A percentile compares a stretch with the other conserved stretches of the same genome.
Conservation (phyloP, 1,139 yeast species). For the Yamadazyma dushanensis region DNA sequence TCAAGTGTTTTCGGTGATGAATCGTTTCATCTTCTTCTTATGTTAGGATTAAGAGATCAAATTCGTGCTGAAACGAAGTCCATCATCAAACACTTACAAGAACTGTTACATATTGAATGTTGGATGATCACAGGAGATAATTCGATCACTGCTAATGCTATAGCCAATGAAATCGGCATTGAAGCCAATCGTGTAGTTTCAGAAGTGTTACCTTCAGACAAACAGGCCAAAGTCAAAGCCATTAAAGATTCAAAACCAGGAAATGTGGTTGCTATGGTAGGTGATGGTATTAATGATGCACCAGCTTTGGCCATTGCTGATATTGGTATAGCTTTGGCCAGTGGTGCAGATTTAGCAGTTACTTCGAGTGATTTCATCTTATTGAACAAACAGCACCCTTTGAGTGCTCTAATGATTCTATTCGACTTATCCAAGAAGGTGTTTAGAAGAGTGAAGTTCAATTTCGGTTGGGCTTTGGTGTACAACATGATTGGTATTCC, state of each 20-base stretch:
- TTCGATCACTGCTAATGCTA: conserved; percentile 62
- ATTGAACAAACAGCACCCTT: conserved; percentile 45
- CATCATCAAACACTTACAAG: conserved; percentile 49
- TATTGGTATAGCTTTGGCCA: conserved; percentile 58
- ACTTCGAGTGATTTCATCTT: conserved; percentile 60
- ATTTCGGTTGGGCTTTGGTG: conserved; percentile 51
- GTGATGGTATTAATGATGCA: conserved; percentile 66
- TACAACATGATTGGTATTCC: conserved; percentile 59
- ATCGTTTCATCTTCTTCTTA: conserved; percentile 39
- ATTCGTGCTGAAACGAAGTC: conserved; percentile 59
- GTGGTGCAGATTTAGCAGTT: conserved; percentile 60
- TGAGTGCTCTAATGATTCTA: conserved; percentile 49
- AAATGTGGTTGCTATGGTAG: conserved; percentile 56
- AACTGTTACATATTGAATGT: conserved; percentile 47
- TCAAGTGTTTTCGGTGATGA: conserved; percentile 24
- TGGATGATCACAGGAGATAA: conserved; percentile 82
- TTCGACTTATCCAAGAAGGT: conserved; percentile 47
- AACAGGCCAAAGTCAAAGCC: conserved; percentile 57
- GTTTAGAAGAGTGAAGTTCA: conserved; percentile 54
- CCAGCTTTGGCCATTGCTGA: conserved; percentile 62
- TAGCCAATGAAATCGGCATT: conserved; percentile 66
- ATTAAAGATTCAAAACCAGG: conserved; percentile 41
- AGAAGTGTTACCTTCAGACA: conserved; percentile 73
- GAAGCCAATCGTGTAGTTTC: conserved; percentile 56
- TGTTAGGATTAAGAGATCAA: conserved; percentile 64